phyloP scores from a whole-genome alignment of 129 eudicot genomes.

The Erigeron canadensis region DNA sequence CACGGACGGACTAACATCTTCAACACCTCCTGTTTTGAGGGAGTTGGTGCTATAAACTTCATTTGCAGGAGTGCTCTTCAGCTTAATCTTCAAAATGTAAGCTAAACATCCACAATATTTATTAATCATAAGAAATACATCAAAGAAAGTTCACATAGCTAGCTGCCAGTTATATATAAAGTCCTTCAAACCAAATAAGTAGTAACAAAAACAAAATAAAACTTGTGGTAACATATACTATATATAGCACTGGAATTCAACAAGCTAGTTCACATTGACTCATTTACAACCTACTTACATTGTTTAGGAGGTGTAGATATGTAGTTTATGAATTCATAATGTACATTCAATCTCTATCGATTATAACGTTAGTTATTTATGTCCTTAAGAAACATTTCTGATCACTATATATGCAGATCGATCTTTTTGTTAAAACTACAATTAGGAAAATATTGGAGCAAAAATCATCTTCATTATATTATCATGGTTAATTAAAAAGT shows the following conservation, averaged over 20 bases:
- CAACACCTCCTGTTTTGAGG: slow-evolving; percentile 11
- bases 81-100: slow-evolving; percentile 35
- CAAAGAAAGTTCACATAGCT: background rate
- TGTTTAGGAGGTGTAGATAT: background rate
- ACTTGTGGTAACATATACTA: background rate
- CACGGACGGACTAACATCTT: background rate
- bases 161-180: no score
- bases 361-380: no score
- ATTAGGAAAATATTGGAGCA: background rate
- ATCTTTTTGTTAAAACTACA: no score
- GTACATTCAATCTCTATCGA: background rate
- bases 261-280: background rate
- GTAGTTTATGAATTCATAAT: slow-evolving; percentile 3
- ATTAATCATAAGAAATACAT: background rate
- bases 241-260: slow-evolving; percentile 1
- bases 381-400: no score
- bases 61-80: slow-evolving; percentile 16
- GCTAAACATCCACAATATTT: slow-evolving; percentile 16
- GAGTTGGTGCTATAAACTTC: slow-evolving; percentile 7
- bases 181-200: no score
- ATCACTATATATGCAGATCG: no score
- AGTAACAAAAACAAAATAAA: no score
- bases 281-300: background rate
- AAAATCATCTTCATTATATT: no score
- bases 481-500: background rate